phyloP scores from a whole-genome alignment of 768 basidiomycete genomes.

The Phanerochaete sordida region DNA sequence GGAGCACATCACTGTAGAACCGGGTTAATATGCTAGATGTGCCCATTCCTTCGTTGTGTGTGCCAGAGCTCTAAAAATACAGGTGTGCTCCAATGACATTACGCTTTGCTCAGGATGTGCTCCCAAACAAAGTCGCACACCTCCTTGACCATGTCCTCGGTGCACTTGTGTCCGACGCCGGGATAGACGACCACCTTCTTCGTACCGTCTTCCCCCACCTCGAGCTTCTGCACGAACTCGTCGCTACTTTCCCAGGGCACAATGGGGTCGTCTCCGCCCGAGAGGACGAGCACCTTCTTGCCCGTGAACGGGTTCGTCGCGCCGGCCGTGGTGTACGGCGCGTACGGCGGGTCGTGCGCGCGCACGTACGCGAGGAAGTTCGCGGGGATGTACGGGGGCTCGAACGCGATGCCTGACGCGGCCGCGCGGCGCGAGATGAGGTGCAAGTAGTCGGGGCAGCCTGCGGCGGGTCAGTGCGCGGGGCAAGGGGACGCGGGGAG shows the following conservation, averaged over 20 bases:
- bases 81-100: background rate
- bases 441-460: constrained; percentile 64
- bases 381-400: constrained; percentile 55
- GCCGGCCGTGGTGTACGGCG: constrained; percentile 37
- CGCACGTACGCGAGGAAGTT: constrained; percentile 47
- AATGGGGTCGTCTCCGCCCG: constrained; percentile 60
- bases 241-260: constrained; percentile 64
- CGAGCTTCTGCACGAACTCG: constrained; percentile 52
- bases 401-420: constrained; percentile 36
- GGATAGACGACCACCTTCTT: constrained; percentile 54
- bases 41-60: background rate
- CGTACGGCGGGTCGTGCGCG: constrained; percentile 40
- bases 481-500: background rate
- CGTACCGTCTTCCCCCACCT: constrained; percentile 48
- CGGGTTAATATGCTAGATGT: background rate
- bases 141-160: constrained; percentile 54
- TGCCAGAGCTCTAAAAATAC: background rate
- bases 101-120: background rate
- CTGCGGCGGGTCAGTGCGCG: background rate
- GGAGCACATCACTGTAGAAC: background rate
- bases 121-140: constrained; percentile 30
- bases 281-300: constrained; percentile 72
- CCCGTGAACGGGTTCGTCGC: constrained; percentile 56
- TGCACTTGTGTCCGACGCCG: constrained; percentile 60
- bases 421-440: constrained; percentile 58